A percentile compares a stretch with the other conserved stretches of the same genome.
phyloP scores from a whole-genome alignment of 2,329 filamentous ascomycete genomes.

The Epichloe gansuensis region DNA sequence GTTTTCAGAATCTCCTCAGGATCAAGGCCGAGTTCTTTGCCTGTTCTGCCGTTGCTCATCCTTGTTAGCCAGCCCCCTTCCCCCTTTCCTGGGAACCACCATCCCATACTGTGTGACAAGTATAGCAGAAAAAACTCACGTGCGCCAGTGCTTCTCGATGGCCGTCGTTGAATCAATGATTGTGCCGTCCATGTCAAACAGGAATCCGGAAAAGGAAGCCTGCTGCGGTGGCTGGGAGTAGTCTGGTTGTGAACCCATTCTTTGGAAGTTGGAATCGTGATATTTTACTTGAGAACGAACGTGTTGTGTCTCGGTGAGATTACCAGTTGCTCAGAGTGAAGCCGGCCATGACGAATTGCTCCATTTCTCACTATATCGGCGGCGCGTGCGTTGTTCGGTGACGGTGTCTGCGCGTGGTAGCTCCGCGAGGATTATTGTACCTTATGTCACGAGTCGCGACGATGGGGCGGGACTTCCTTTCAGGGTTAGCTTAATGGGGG shows the following conservation, averaged over 20 bases:
- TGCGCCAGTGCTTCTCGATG: slow-evolving; percentile 66
- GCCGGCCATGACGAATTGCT: too few relatives aligned
- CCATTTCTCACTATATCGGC: too few relatives aligned
- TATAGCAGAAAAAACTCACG: slow-evolving; percentile 29
- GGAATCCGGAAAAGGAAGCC: slow-evolving; percentile 41
- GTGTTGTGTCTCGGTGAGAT: too few relatives aligned
- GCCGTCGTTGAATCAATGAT: slow-evolving; percentile 73
- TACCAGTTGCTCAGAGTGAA: too few relatives aligned
- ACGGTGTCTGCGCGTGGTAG: slow-evolving; percentile 13
- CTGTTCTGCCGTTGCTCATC: slow-evolving; percentile 42
- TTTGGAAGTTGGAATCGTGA: background rate
- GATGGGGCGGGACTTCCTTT: slow-evolving; percentile 6
- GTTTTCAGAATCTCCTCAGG: slow-evolving; percentile 78
- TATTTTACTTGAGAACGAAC: too few relatives aligned
- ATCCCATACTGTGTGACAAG: background rate
- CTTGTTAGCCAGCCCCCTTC: background rate
- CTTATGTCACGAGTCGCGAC: background rate
- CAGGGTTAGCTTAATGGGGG: background rate
- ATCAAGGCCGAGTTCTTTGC: slow-evolving; percentile 70
- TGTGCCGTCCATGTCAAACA: slow-evolving; percentile 73
- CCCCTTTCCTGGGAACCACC: background rate
- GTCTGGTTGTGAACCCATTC: slow-evolving; percentile 23
- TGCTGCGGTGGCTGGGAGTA: slow-evolving; percentile 33
- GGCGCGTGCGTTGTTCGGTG: too few relatives aligned
- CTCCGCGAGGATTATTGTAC: slow-evolving; percentile 11